Conservation (phyloP, 345 rosid species). For the Gossypium thurberi region DNA sequence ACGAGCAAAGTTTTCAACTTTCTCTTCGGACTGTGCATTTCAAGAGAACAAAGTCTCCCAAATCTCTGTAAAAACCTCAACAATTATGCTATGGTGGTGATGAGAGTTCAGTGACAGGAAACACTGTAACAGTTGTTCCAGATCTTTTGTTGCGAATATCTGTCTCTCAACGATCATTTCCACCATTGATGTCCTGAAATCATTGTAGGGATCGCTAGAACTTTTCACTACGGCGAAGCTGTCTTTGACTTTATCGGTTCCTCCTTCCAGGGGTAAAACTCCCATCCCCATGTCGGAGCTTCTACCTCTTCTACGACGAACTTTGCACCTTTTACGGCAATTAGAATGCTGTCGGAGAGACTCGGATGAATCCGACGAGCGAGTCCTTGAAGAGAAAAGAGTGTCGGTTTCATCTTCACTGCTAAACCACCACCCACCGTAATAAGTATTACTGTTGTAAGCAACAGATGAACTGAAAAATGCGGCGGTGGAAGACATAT, state of each 20-base stretch:
- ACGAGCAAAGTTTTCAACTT: not conserved
- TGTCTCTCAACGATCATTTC: constrained; percentile 83
- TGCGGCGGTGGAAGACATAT: constrained; percentile 16
- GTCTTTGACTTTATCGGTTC: constrained; percentile 41
- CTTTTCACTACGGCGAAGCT: constrained; percentile 87
- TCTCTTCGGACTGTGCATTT: not conserved
- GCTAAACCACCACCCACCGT: constrained; percentile 49
- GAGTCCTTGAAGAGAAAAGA: constrained; percentile 61
- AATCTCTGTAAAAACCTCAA: constrained; percentile 64
- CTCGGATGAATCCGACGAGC: constrained; percentile 62
- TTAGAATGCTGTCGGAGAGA: constrained; percentile 11
- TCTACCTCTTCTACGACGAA: constrained; percentile 15
- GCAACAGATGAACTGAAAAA: constrained; percentile 18
- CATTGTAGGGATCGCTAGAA: constrained; percentile 60
- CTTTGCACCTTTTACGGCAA: constrained; percentile 4
- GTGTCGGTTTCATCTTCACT: constrained; percentile 56
- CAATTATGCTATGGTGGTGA: constrained; percentile 56
- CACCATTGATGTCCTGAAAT: constrained; percentile 70
- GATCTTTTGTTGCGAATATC: constrained; percentile 47
- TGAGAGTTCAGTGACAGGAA: constrained; percentile 60
- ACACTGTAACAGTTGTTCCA: constrained; percentile 67
- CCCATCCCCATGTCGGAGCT: constrained; percentile 19
- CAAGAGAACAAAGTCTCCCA: constrained; percentile 51
- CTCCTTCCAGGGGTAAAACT: constrained; percentile 19
- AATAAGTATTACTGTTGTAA: not conserved